Conservation (phyloP, 108 stramenopile species). For the Cyclostephanos tholiformis region DNA sequence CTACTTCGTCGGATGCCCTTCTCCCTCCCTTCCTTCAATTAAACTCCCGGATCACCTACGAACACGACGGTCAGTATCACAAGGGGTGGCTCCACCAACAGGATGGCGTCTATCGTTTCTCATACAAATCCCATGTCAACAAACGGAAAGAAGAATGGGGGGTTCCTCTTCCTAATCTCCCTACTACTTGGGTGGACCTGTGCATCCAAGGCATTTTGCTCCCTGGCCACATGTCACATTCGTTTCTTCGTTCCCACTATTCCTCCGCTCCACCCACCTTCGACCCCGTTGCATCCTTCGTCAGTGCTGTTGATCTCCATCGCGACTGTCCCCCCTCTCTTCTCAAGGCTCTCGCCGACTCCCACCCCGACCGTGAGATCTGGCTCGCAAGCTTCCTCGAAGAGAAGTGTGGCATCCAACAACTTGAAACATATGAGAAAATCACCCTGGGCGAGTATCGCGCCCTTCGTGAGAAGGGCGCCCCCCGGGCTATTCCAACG, state of each 20-base stretch:
- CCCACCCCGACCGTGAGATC: too few species aligned
- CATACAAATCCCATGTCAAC: neutral
- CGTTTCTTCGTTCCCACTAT: neutral
- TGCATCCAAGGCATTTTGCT: neutral
- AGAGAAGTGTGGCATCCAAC: too few species aligned
- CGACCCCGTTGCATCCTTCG: neutral
- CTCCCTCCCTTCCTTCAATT: neutral
- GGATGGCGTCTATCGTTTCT: neutral
- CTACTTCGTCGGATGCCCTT: too few species aligned
- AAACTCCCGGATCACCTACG: neutral
- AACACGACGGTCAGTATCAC: neutral
- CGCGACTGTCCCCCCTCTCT: neutral
- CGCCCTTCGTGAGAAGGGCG: too few species aligned
- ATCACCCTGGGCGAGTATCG: too few species aligned
- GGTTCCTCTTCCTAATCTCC: neutral
- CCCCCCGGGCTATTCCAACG: constrained; percentile 12
- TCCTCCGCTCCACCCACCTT: neutral
- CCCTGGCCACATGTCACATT: neutral
- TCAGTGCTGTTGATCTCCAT: neutral
- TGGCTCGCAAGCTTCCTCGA: too few species aligned
- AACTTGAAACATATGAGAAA: too few species aligned
- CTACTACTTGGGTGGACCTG: neutral
- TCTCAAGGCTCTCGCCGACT: neutral
- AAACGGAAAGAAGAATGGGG: neutral
- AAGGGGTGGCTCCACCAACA: too few species aligned